Base-by-base conservation (phyloP, 2,329 filamentous ascomycete species). In the Xylariaceae sp. region DNA sequence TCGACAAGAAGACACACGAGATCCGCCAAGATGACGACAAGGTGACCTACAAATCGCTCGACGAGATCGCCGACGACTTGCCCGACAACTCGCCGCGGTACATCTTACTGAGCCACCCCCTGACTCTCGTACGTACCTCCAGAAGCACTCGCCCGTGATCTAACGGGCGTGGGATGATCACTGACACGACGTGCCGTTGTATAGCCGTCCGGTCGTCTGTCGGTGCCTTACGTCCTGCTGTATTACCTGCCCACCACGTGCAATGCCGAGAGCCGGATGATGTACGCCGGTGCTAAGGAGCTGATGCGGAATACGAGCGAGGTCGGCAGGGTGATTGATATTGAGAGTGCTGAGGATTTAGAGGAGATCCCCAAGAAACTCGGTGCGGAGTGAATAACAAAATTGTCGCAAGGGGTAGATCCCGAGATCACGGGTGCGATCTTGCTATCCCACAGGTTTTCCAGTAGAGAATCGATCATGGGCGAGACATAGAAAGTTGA, bases 211-310 rank as follows among this genome's bases (percentile, higher is more conserved):
- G 94, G 94, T 49, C 85, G 94, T 27, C 70, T 90, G 39, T 87
- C 89, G 5, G 90, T 96, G 3, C 94, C 94, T 10, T 99, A 99
- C 68, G 90, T 96, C 42, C 82, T 97, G 67, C 74, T 99, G 18
- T 96, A 95, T 75, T 97, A 96, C 73, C 83, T 97, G 18, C 94
- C 94, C 7, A 87, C 86, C 45, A 96, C 92, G 43, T 94, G 89
- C 73, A 96, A 95, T 68, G 82, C 80, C 58, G 88, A 91, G 65
- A 75, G 87, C 65, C 83, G 89, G 59, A 97, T 97, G 94, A 75
- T 94, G 66, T 99, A 97, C 68, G 94, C 94, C 30, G 88, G 91
- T 36, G 94, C 94, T 39, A 96, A 96, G 71, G 94, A 99, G 73
- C 72, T 97, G 68, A 90, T 97, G 86, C 83, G 91, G 57, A 95